Conservation (phyloP, 2,329 filamentous ascomycete genomes). For the Aureobasidium sp. region DNA sequence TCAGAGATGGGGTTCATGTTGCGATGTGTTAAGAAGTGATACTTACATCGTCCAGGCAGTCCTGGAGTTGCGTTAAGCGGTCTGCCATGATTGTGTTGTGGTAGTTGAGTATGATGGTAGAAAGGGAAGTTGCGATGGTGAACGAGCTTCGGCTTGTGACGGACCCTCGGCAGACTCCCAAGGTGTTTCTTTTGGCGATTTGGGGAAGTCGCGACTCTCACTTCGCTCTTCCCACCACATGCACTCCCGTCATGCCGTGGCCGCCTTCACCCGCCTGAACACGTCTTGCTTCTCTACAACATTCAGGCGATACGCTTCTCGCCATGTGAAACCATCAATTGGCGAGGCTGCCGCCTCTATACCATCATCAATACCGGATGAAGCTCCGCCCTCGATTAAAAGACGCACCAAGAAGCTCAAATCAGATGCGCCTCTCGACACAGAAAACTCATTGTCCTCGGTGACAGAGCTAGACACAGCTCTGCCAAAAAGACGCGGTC, state of each 20-base stretch:
- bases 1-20: no score
- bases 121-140: neutral
- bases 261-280: neutral
- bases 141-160: neutral
- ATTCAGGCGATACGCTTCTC: neutral
- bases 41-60: conserved; percentile 71
- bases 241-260: conserved; percentile 10
- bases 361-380: neutral
- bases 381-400: neutral
- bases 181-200: neutral
- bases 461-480: neutral
- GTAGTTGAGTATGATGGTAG: neutral
- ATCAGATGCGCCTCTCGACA: no score
- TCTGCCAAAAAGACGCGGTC: conserved; percentile 15
- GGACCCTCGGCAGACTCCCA: neutral
- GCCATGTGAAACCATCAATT: neutral
- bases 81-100: conserved; percentile 53
- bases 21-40: no score
- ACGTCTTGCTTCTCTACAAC: neutral
- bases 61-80: conserved; percentile 74
- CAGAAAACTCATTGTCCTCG: neutral
- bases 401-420: neutral
- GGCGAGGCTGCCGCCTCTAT: neutral
- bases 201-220: neutral
- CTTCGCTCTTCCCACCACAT: conserved; percentile 1